A percentile compares a stretch with the other conserved stretches of the same genome.
Conservation (phyloP, 1,284 basidiomycete species). For the Peniophora sp. region DNA sequence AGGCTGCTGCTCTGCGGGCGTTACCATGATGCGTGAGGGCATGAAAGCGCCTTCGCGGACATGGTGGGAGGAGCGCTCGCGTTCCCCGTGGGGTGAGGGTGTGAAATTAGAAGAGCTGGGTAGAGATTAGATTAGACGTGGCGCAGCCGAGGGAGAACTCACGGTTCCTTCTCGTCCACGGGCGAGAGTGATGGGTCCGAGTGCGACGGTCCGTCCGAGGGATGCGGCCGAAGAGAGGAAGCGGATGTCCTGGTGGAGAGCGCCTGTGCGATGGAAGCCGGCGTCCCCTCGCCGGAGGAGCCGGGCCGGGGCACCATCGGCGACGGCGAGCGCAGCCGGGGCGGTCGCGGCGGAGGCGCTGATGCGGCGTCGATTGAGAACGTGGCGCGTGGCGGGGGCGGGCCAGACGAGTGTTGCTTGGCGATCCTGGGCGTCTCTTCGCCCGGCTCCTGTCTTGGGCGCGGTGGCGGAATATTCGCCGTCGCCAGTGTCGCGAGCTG, state of each 20-base stretch:
- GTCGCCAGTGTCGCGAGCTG: not conserved
- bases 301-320: slow-evolving; percentile 8
- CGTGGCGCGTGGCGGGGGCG: slow-evolving; percentile 54
- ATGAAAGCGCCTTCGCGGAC: slow-evolving; percentile 62
- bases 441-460: slow-evolving; percentile 12
- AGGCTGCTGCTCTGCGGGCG: slow-evolving; percentile 15
- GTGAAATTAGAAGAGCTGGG: not conserved
- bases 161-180: slow-evolving; percentile 1
- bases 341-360: slow-evolving; percentile 58
- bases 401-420: slow-evolving; percentile 65
- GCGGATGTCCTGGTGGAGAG: slow-evolving; percentile 6
- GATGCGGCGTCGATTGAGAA: slow-evolving; percentile 35
- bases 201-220: not conserved
- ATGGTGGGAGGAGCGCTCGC: slow-evolving; percentile 23
- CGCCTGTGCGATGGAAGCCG: slow-evolving; percentile 6
- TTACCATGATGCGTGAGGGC: slow-evolving; percentile 35
- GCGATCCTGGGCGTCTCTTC: slow-evolving; percentile 21
- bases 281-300: not conserved
- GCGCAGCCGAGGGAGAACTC: not conserved
- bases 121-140: not conserved
- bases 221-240: not conserved
- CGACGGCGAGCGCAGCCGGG: slow-evolving; percentile 49
- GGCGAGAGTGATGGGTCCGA: not conserved
- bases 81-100: not conserved
- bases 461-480: slow-evolving; percentile 7